A percentile compares a stretch with the other conserved stretches of the same genome.
Conservation (phyloP, 768 basidiomycete species). For the Mycena latifolia region DNA sequence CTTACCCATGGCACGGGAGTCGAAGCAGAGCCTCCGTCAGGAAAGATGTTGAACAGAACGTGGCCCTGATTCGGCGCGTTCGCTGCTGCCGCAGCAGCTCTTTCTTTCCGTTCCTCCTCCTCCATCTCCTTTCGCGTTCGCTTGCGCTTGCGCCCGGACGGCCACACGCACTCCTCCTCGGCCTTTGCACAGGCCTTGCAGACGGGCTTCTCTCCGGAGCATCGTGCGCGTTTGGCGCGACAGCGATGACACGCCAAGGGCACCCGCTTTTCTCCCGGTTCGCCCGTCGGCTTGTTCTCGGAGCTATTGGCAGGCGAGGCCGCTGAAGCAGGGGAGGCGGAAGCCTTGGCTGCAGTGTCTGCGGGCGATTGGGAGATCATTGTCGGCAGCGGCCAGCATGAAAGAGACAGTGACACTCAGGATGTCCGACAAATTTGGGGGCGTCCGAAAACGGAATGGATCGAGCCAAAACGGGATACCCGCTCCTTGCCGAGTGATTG, state of each 20-base stretch:
- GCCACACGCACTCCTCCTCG: constrained; percentile 29
- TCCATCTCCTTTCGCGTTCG: constrained; percentile 31
- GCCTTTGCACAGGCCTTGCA: constrained; percentile 28
- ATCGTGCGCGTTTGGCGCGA: constrained; percentile 28
- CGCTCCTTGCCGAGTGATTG: no score
- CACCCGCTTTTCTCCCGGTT: constrained; percentile 21
- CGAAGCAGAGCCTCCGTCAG: neutral
- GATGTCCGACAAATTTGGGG: no score
- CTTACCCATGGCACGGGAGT: neutral
- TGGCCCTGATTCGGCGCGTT: neutral
- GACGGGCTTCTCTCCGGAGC: constrained; percentile 26
- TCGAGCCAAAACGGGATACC: no score
- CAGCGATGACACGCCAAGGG: constrained; percentile 30
- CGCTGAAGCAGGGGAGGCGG: neutral
- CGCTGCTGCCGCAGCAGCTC: constrained; percentile 5
- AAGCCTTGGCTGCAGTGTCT: neutral
- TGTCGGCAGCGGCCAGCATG: neutral
- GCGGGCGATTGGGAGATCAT: neutral
- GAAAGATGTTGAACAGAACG: neutral
- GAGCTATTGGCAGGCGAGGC: neutral
- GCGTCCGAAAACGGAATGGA: neutral
- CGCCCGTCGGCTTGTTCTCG: neutral
- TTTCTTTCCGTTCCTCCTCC: constrained; percentile 24
- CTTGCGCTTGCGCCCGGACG: constrained; percentile 24
- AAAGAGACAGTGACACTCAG: neutral